A percentile compares a stretch with the other conserved stretches of the same genome.
Conservation (phyloP, 768 basidiomycete genomes). For the Boletus huronensis region DNA sequence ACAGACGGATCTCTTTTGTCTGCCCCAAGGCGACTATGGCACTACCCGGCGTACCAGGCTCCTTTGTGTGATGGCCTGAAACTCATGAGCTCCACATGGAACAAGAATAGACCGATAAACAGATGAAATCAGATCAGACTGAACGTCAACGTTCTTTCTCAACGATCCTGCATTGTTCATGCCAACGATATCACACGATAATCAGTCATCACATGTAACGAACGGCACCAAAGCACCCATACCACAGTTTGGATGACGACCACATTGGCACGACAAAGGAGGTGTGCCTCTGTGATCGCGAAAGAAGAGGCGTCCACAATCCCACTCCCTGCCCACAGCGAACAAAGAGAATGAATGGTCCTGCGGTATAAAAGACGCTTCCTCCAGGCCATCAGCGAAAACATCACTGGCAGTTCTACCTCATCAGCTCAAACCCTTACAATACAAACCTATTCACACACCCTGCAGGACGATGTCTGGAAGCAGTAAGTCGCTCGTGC, state of each 20-base stretch:
- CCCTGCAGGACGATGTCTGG: not conserved
- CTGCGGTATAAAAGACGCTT: slow-evolving; percentile 6
- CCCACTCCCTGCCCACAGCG: not conserved
- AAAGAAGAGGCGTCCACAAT: not conserved
- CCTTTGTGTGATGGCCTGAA: not conserved
- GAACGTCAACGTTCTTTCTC: not conserved
- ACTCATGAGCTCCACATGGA: not conserved
- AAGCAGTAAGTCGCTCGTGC: not conserved
- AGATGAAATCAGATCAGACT: not conserved
- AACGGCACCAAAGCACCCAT: not conserved
- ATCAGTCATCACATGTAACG: not conserved
- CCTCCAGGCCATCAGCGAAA: not conserved
- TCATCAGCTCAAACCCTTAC: not conserved
- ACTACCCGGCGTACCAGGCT: not conserved
- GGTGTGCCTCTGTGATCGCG: not conserved
- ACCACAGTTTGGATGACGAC: not conserved
- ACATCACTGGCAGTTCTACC: not conserved
- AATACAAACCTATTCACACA: not conserved
- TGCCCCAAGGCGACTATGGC: not conserved
- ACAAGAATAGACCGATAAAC: not conserved
- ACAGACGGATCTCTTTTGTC: not conserved
- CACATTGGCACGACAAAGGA: slow-evolving; percentile 2
- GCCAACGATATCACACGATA: not conserved
- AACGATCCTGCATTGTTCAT: not conserved
- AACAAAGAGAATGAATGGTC: not conserved